Evolutionary conservation across 1,139 yeast species (phyloP).

Genomic region (Magnusiomyces suaveolens): DNA sequence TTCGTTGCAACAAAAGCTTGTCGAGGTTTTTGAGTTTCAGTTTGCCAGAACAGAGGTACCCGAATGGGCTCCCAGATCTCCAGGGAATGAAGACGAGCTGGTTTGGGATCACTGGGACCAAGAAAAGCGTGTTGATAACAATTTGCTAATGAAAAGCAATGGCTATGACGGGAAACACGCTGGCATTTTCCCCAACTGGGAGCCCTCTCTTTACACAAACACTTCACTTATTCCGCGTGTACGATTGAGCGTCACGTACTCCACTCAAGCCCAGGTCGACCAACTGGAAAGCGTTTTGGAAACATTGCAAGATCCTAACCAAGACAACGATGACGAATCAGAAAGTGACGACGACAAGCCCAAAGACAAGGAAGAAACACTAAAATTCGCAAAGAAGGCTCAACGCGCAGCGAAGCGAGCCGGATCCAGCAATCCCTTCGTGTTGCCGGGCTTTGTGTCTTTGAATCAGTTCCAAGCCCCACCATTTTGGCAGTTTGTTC

Average conservation of each 20-base stretch:
- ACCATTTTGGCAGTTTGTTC: conserved; percentile 22
- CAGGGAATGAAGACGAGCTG: background rate
- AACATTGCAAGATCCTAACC: background rate
- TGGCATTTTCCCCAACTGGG: conserved; percentile 48
- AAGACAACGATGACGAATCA: background rate
- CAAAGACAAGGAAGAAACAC: conserved; percentile 1
- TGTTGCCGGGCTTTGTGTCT: background rate
- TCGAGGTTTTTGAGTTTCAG: conserved; percentile 69
- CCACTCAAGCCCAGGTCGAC: background rate
- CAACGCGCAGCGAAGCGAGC: background rate
- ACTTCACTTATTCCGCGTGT: conserved; percentile 9
- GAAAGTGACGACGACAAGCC: background rate
- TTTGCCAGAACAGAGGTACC: conserved; percentile 4
- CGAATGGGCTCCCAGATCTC: background rate
- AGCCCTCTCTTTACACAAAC: conserved; percentile 28
- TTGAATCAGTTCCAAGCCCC: conserved; percentile 24
- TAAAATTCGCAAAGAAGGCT: background rate
- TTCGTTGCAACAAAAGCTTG: conserved; percentile 34
- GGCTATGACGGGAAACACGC: background rate
- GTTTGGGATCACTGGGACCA: background rate
- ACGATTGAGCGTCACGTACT: background rate
- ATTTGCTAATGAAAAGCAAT: background rate
- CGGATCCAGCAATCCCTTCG: background rate
- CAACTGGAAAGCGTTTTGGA: background rate
- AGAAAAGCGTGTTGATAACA: background rate